Evolutionary conservation across 176 grass and related monocot genomes (phyloP).

Genomic region (Juncus effusus): DNA sequence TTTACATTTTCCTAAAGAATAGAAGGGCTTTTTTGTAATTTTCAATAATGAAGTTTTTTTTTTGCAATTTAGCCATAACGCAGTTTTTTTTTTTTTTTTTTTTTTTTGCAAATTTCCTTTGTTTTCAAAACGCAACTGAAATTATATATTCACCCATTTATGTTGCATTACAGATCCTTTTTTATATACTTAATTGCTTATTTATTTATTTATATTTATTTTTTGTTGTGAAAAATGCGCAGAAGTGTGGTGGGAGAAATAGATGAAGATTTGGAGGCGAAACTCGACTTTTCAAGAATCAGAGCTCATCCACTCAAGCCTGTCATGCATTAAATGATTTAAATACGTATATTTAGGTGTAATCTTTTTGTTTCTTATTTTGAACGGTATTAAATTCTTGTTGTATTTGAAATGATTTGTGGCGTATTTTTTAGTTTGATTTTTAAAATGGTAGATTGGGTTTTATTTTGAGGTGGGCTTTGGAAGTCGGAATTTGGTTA

Average conservation of each 20-base stretch:
- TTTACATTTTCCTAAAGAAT: not conserved
- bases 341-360: not conserved
- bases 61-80: too few relatives aligned
- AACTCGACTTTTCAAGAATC: slow-evolving; percentile 61
- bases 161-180: not conserved
- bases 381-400: not conserved
- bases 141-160: not conserved
- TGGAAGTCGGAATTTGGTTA: too few relatives aligned
- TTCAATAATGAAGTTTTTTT: not conserved
- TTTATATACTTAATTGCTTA: slow-evolving; percentile 1
- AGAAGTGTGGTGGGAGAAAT: slow-evolving; percentile 83
- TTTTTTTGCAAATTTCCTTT: too few relatives aligned
- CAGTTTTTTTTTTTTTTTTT: too few relatives aligned
- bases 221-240: slow-evolving; percentile 18
- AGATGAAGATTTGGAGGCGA: slow-evolving; percentile 81
- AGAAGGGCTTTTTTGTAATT: not conserved
- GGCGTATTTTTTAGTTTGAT: too few relatives aligned
- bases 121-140: too few relatives aligned
- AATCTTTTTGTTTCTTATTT: not conserved
- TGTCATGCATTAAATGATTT: slow-evolving; percentile 52
- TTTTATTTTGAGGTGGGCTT: too few relatives aligned
- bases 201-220: slow-evolving; percentile 2
- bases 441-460: too few relatives aligned
- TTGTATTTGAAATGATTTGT: not conserved
- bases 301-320: slow-evolving; percentile 77